A percentile compares a stretch with the other conserved stretches of the same genome.
Conservation (phyloP, 345 rosid species). For the Citrus reticulata region DNA sequence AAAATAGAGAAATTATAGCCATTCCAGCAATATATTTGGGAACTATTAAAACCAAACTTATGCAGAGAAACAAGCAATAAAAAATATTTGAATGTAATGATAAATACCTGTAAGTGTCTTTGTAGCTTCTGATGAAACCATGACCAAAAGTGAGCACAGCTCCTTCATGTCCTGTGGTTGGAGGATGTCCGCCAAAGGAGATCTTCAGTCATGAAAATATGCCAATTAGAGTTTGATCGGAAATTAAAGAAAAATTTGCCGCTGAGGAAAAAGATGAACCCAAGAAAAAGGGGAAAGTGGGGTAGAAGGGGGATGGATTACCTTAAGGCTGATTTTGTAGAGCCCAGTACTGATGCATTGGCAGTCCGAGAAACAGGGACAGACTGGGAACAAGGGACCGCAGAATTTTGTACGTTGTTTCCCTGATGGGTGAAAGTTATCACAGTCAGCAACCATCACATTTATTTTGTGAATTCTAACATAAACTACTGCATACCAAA, state of each 20-base stretch:
- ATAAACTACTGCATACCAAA: neutral
- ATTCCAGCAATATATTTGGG: neutral
- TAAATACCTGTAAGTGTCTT: conserved; percentile 46
- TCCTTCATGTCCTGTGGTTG: conserved; percentile 49
- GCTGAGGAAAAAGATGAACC: neutral
- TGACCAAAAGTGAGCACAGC: conserved; percentile 57
- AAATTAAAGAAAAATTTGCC: conserved; percentile 1
- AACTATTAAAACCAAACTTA: neutral
- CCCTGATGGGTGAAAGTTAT: conserved; percentile 21
- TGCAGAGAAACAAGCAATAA: conserved; percentile 6
- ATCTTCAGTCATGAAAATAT: conserved; percentile 36
- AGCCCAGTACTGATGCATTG: conserved; percentile 30
- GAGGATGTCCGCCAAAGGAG: conserved; percentile 52
- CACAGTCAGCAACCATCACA: neutral
- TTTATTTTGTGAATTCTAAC: neutral
- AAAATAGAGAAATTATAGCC: neutral
- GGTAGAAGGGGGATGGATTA: conserved; percentile 9
- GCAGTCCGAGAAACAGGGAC: conserved; percentile 25
- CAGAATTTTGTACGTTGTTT: conserved; percentile 21
- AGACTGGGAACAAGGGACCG: conserved; percentile 32
- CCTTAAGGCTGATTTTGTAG: conserved; percentile 49
- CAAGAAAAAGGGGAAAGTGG: neutral
- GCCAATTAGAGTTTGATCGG: conserved; percentile 19
- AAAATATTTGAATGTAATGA: neutral
- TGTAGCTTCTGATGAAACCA: conserved; percentile 41